Conservation (phyloP, 176 grass and related monocot species). For the Tuctoria greenei region DNA sequence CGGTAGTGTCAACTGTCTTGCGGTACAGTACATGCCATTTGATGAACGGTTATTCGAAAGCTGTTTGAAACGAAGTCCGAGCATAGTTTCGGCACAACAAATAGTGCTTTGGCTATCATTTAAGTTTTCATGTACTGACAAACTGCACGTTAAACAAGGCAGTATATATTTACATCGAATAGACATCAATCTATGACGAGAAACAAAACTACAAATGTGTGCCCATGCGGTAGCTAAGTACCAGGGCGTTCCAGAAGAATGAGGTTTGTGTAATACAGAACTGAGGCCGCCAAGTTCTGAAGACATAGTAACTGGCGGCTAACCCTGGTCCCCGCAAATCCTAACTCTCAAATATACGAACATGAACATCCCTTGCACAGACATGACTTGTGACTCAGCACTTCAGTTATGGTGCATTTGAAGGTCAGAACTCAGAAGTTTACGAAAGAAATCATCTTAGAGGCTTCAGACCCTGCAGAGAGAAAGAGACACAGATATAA, state of each 20-base stretch:
- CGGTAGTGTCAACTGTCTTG: neutral
- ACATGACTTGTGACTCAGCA: neutral
- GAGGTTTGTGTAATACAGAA: neutral
- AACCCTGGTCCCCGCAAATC: neutral
- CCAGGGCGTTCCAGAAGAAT: neutral
- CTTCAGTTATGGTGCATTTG: neutral
- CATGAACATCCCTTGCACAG: neutral
- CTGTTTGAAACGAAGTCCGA: no score
- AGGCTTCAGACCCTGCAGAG: slow-evolving; percentile 61
- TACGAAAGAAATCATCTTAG: slow-evolving; percentile 48
- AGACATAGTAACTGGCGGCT: neutral
- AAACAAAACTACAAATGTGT: neutral
- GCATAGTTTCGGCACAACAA: neutral
- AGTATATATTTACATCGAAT: neutral
- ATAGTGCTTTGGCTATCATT: neutral
- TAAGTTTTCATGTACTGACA: neutral
- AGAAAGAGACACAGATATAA: neutral
- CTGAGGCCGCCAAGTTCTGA: neutral
- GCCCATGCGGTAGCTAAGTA: neutral
- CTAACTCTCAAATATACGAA: neutral
- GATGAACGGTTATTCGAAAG: neutral
- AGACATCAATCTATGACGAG: neutral
- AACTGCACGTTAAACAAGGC: neutral
- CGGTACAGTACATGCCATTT: neutral
- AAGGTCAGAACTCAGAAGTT: slow-evolving; percentile 27